Base-by-base conservation (phyloP, 495 filamentous ascomycete species). In the Penicillium cosmopolitanum region DNA sequence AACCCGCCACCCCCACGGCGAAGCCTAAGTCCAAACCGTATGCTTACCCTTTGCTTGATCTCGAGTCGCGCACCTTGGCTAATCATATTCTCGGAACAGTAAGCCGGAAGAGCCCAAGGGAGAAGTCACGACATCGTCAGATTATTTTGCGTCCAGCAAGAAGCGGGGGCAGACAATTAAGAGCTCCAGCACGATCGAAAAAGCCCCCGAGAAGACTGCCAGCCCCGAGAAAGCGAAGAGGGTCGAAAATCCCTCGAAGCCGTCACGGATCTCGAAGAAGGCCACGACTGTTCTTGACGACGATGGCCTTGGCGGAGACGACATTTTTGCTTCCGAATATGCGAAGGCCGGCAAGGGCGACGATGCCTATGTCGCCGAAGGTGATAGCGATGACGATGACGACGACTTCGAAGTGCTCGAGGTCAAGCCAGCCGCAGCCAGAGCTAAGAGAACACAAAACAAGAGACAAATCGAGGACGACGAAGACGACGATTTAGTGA, bases 321-420 rank as follows among this genome's bases (percentile, higher is more conserved):
- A 93, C 63, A 89, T 92, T 15, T 89, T 87, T 66, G 85, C 84
- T 2, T 83, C 84, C 0, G 87, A 89, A 50, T 84, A 82, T 56
- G 74, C 75, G 50, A 90, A 86, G 59, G 69, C 62, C 40, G 71
- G 82, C 38, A 88, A 85, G 66, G 84, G 84, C 43, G 86, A 88
- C 54, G 89, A 90, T 62, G 86, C 89, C 63, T 89, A 88, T 47
- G 87, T 90, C 35, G 82, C 77, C 25, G 86, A 86, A 55, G 82
- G 84, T 36, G 84, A 86, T 35, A 84, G 79, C 53, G 80, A 52
- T 23, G 58, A 85, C 38, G 82, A 85, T 35, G 86, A 80, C 51
- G 76, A 80, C 43, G 73, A 75, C 48, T 71, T 76, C 38, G 77
- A 75, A 40, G 65, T 73, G 15, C 67, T 75, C 12, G 67, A 71